Evolutionary conservation across 169 alveolate genomes (phyloP).

Genomic region (Eimeria praecox): DNA sequence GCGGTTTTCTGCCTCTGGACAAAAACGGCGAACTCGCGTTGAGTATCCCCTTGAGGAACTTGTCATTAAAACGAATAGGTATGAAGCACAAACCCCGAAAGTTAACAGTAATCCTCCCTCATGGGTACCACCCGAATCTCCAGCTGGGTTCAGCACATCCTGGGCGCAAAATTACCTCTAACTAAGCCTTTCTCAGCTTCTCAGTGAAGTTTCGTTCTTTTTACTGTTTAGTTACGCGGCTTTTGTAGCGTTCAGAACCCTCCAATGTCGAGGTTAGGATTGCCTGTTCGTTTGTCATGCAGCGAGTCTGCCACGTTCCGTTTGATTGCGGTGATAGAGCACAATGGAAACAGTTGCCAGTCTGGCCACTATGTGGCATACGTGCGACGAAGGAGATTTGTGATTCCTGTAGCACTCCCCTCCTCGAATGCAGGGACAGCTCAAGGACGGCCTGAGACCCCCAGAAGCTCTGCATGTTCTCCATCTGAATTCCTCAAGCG

Average conservation of each 20-base stretch:
- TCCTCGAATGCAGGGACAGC: constrained; percentile 32
- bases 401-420: neutral
- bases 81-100: neutral
- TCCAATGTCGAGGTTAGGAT: neutral
- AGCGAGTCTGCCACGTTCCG: constrained; percentile 51
- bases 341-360: constrained; percentile 69
- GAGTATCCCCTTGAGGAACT: constrained; percentile 43
- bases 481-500: constrained; percentile 67
- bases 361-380: constrained; percentile 75
- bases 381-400: constrained; percentile 60
- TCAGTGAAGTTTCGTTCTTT: neutral
- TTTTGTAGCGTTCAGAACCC: neutral
- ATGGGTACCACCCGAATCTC: neutral
- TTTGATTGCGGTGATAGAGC: constrained; percentile 70
- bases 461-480: constrained; percentile 56
- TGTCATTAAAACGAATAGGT: constrained; percentile 38
- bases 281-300: constrained; percentile 23
- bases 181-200: neutral
- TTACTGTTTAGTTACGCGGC: neutral
- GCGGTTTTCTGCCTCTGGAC: constrained; percentile 66
- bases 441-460: constrained; percentile 45
- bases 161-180: neutral
- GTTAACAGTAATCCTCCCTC: neutral
- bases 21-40: constrained; percentile 48
- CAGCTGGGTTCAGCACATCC: neutral